Conservation (phyloP, 2,329 filamentous ascomycete genomes). For the Beauveria varroae region DNA sequence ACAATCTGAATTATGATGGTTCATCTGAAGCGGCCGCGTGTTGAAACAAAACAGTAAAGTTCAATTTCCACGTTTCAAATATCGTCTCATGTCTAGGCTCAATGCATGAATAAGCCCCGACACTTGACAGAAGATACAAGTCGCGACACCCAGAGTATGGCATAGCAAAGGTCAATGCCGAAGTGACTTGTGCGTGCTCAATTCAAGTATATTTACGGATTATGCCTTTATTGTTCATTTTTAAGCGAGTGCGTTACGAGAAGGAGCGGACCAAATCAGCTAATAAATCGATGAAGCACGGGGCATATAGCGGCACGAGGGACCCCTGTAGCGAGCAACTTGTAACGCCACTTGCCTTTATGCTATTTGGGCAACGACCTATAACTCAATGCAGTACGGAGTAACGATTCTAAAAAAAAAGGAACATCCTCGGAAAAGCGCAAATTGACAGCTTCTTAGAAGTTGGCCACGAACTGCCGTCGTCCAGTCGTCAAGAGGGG, state of each 20-base stretch:
- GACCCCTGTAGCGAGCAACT: not conserved
- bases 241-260: not conserved
- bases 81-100: conserved; percentile 2
- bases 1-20: not conserved
- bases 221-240: not conserved
- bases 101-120: not conserved
- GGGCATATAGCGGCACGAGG: not conserved
- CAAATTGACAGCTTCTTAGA: not conserved
- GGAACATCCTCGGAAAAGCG: not conserved
- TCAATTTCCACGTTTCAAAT: not conserved
- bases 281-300: not conserved
- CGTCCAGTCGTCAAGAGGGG: not conserved
- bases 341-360: not conserved
- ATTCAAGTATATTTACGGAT: not conserved
- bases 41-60: conserved; percentile 2
- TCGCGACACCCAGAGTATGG: not conserved
- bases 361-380: not conserved
- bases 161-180: not conserved
- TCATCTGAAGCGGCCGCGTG: not conserved
- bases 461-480: not conserved
- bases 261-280: not conserved
- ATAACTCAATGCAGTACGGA: not conserved
- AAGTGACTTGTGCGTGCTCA: not conserved
- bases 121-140: not conserved
- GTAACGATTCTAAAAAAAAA: not conserved